phyloP scores from a whole-genome alignment of 805 yeast species.

The Danielia oregonensis region DNA sequence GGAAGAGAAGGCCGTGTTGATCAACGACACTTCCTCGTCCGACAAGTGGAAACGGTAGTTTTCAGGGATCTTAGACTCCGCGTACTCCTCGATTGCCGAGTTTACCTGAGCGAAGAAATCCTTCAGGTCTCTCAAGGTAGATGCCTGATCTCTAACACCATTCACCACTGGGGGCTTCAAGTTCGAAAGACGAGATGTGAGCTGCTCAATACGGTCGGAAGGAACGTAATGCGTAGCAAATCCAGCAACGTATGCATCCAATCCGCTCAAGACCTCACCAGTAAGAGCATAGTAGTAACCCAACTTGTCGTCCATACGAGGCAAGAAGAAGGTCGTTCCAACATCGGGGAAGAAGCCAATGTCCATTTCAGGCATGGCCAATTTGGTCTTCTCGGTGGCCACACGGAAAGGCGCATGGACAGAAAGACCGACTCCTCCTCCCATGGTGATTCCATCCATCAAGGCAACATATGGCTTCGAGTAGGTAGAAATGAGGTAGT shows the following conservation, averaged over 20 bases:
- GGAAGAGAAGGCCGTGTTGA: slow-evolving; percentile 65
- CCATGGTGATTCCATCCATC: slow-evolving; percentile 94
- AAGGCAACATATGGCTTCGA: slow-evolving; percentile 82
- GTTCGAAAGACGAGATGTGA: slow-evolving; percentile 63
- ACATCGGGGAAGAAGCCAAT: slow-evolving; percentile 97
- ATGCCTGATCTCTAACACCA: slow-evolving; percentile 20
- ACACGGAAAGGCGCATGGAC: slow-evolving; percentile 90
- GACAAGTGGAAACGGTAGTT: slow-evolving; percentile 58
- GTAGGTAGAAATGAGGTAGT: slow-evolving; percentile 76
- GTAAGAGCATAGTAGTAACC: slow-evolving; percentile 87
- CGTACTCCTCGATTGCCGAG: slow-evolving; percentile 73
- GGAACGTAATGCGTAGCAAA: slow-evolving; percentile 89
- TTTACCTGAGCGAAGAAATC: slow-evolving; percentile 59
- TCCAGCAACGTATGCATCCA: slow-evolving; percentile 79
- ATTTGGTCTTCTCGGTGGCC: slow-evolving; percentile 85
- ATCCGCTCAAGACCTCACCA: slow-evolving; percentile 72
- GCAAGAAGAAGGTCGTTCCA: slow-evolving; percentile 86
- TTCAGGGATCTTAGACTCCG: slow-evolving; percentile 57
- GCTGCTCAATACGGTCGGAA: slow-evolving; percentile 54
- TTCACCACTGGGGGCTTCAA: slow-evolving; percentile 44
- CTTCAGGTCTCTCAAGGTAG: slow-evolving; percentile 20
- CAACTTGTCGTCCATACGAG: slow-evolving; percentile 73
- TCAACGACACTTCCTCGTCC: slow-evolving; percentile 52
- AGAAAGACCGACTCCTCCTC: slow-evolving; percentile 93
- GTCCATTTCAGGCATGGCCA: slow-evolving; percentile 98